phyloP scores from a whole-genome alignment of 768 basidiomycete species.

The Psilocybe cyanescens region DNA sequence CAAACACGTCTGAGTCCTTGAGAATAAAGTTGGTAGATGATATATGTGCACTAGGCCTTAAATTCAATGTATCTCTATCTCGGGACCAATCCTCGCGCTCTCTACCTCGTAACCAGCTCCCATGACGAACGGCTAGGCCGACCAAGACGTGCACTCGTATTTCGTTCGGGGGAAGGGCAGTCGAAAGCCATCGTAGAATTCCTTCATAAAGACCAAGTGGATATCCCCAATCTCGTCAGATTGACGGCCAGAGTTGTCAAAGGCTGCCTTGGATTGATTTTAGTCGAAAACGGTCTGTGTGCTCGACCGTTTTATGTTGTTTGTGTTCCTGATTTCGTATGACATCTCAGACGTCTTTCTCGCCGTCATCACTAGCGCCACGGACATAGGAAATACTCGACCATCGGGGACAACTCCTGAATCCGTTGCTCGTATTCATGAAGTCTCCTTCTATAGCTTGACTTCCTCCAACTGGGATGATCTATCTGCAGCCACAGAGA shows the following conservation, averaged over 20 bases:
- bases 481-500: conserved; percentile 53
- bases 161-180: conserved; percentile 60
- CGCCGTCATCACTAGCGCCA: conserved; percentile 76
- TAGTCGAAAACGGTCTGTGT: conserved; percentile 66
- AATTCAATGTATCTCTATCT: conserved; percentile 75
- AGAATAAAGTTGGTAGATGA: background rate
- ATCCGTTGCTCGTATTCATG: conserved; percentile 81
- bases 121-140: conserved; percentile 67
- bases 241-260: conserved; percentile 76
- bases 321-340: background rate
- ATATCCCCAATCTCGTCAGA: conserved; percentile 63
- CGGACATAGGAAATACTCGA: conserved; percentile 73
- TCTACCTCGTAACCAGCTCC: conserved; percentile 74
- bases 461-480: conserved; percentile 88
- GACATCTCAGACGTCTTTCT: conserved; percentile 78
- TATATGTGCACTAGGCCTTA: conserved; percentile 5
- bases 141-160: conserved; percentile 68
- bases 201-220: conserved; percentile 71
- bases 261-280: conserved; percentile 85
- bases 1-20: background rate
- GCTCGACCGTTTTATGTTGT: background rate
- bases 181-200: conserved; percentile 88
- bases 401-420: conserved; percentile 61
- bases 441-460: conserved; percentile 89
- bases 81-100: conserved; percentile 63